Conservation (phyloP, 1,139 yeast genomes). For the Kurtzmaniella quercitrusa region DNA sequence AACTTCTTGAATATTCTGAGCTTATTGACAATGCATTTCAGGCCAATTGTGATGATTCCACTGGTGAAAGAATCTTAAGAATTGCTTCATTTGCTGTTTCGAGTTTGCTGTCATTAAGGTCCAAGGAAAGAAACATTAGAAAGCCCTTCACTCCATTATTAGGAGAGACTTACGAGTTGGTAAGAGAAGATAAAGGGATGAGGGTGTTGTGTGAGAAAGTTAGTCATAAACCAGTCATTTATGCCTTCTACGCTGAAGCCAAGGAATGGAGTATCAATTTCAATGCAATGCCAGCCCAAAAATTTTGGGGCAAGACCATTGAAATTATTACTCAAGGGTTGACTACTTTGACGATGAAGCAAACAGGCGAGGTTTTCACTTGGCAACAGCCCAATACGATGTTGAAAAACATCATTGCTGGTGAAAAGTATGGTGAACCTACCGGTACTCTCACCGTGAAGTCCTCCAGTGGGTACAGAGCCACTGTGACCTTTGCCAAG, state of each 20-base stretch:
- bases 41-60: constrained; percentile 29
- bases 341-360: constrained; percentile 50
- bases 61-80: constrained; percentile 60
- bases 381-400: constrained; percentile 84
- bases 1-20: constrained; percentile 70
- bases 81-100: constrained; percentile 84
- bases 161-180: constrained; percentile 84
- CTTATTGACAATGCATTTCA: constrained; percentile 60
- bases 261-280: constrained; percentile 71
- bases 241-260: constrained; percentile 76
- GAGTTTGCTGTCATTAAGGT: constrained; percentile 63
- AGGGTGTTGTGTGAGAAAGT: constrained; percentile 77
- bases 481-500: constrained; percentile 68
- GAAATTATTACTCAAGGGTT: constrained; percentile 77
- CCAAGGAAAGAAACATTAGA: constrained; percentile 69
- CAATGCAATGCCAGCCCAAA: constrained; percentile 78
- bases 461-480: constrained; percentile 63
- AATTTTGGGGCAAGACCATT: constrained; percentile 92
- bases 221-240: constrained; percentile 73
- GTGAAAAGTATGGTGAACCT: constrained; percentile 95
- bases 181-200: constrained; percentile 70
- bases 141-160: constrained; percentile 91
- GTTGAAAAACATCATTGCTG: constrained; percentile 84
- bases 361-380: constrained; percentile 66
- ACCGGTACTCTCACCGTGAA: constrained; percentile 61